Conservation (phyloP, 2,329 filamentous ascomycete species). For the Botrytis paeoniae region DNA sequence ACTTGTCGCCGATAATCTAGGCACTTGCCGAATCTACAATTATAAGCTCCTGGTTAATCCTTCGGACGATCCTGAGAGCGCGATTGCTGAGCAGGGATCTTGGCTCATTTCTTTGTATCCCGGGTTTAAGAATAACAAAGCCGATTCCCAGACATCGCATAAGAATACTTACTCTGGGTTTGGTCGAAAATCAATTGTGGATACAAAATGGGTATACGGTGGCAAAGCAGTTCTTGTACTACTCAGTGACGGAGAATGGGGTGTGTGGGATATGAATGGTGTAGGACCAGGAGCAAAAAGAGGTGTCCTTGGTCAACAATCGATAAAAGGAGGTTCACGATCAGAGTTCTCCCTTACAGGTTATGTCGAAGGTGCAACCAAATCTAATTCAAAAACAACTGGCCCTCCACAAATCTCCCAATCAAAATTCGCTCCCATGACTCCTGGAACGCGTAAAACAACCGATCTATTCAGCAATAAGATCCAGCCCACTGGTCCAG, state of each 20-base stretch:
- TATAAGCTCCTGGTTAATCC: conserved; percentile 51
- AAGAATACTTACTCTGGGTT: conserved; percentile 47
- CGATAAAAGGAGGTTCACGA: conserved; percentile 52
- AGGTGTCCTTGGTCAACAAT: conserved; percentile 42
- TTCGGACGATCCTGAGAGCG: conserved; percentile 43
- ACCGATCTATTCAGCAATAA: conserved; percentile 32
- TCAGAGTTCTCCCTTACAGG: conserved; percentile 58
- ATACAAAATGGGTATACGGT: conserved; percentile 59
- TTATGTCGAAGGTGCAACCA: conserved; percentile 55
- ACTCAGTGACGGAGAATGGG: conserved; percentile 64
- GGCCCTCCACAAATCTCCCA: conserved; percentile 34
- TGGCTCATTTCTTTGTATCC: conserved; percentile 61
- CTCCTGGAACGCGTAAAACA: conserved; percentile 53
- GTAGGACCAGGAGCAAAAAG: conserved; percentile 49
- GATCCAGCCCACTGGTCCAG: conserved; percentile 17
- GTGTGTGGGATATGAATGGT: conserved; percentile 64
- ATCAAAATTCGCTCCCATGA: conserved; percentile 61
- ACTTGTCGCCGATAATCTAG: conserved; percentile 52
- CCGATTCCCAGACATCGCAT: conserved; percentile 38
- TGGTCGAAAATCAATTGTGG: conserved; percentile 57
- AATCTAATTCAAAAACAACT: conserved; percentile 23
- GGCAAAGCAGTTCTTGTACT: conserved; percentile 58
- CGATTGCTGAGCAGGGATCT: conserved; percentile 50
- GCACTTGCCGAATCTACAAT: conserved; percentile 61
- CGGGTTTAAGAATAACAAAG: conserved; percentile 32